A percentile compares a stretch with the other conserved stretches of the same genome.
These are phyloP conservation scores for Phascolomyces articulosus DNA, from an alignment of 371 early-diverging fungal genomes.

Conservation along the genomic window DNA sequence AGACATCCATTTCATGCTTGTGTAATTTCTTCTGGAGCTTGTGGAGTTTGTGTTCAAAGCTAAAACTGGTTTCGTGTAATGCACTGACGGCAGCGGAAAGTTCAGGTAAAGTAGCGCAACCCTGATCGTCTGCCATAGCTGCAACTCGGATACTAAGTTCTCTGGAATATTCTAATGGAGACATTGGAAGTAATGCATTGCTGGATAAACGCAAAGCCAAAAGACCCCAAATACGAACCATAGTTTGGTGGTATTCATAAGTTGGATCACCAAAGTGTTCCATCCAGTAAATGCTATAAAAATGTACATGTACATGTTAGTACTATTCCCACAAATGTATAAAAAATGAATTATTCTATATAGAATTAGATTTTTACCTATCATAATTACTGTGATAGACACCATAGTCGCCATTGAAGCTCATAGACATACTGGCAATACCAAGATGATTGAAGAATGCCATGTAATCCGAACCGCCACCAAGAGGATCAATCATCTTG, in stretches of 20 bases:
- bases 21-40: slow-evolving; percentile 10
- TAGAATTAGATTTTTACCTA: no score
- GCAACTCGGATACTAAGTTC: slow-evolving; percentile 18
- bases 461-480: slow-evolving; percentile 54
- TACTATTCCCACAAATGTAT: no score
- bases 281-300: slow-evolving; percentile 49
- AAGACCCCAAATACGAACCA: slow-evolving; percentile 45
- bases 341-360: no score
- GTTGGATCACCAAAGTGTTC: slow-evolving; percentile 55
- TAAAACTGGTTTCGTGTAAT: slow-evolving; percentile 7
- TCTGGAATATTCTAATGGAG: slow-evolving; percentile 34
- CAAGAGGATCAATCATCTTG: slow-evolving; percentile 28
- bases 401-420: slow-evolving; percentile 45
- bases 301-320: no score
- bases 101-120: slow-evolving; percentile 10
- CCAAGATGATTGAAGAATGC: slow-evolving; percentile 60
- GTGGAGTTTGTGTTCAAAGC: slow-evolving; percentile 16
- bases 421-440: slow-evolving; percentile 46
- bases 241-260: slow-evolving; percentile 48
- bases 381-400: slow-evolving; percentile 64
- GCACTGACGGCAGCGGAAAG: slow-evolving; percentile 11
- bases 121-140: slow-evolving; percentile 6
- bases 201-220: slow-evolving; percentile 37
- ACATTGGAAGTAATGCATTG: slow-evolving; percentile 33
- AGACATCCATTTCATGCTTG: background rate